Evolutionary conservation across 140 eudicot species (phyloP).

Genomic region (Anethum foeniculum): DNA sequence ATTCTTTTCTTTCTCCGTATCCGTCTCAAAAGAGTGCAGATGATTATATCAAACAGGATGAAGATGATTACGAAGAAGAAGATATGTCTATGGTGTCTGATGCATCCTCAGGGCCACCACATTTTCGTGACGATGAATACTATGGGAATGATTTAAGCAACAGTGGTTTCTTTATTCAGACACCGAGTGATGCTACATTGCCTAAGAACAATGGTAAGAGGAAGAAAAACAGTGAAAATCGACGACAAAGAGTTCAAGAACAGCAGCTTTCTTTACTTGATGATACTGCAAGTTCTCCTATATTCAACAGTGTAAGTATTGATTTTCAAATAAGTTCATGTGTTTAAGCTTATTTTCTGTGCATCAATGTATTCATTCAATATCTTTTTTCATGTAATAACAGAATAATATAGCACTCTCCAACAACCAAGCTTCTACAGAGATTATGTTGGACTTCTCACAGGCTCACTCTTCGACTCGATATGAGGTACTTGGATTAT

Average conservation of each 20-base stretch:
- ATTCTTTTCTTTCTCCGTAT: constrained; percentile 33
- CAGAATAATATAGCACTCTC: constrained; percentile 40
- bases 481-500: constrained; percentile 40
- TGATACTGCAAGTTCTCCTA: constrained; percentile 90
- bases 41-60: background rate
- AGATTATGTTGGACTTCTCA: constrained; percentile 49
- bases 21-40: constrained; percentile 10
- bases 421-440: constrained; percentile 31
- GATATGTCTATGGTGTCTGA: constrained; percentile 90
- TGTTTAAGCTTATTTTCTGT: background rate
- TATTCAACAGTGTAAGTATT: constrained; percentile 43
- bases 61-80: constrained; percentile 46
- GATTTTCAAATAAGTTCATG: background rate
- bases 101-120: constrained; percentile 91
- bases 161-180: constrained; percentile 19
- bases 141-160: constrained; percentile 5
- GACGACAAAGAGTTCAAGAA: constrained; percentile 31
- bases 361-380: background rate
- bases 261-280: constrained; percentile 55
- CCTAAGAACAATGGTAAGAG: constrained; percentile 15
- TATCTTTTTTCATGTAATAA: background rate
- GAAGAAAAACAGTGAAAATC: constrained; percentile 25
- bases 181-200: constrained; percentile 17
- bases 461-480: constrained; percentile 72
- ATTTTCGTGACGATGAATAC: constrained; percentile 44